Evolutionary conservation across 176 grass and related monocot genomes (phyloP).

Genomic region (Melocanna baccifera): DNA sequence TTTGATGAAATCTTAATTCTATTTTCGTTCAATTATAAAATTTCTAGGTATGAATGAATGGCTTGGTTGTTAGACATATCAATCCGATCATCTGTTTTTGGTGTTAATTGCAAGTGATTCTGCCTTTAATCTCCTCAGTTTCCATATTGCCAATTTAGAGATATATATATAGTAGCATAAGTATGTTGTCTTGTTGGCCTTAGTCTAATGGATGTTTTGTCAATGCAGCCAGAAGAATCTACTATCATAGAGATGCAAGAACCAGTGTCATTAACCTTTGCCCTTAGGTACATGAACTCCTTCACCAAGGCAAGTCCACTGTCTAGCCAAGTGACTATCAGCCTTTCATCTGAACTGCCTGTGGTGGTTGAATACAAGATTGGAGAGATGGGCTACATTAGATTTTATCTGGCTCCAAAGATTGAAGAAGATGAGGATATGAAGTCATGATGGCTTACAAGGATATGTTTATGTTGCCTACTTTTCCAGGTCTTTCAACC

Average conservation of each 20-base stretch:
- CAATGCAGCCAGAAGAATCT: constrained; percentile 64
- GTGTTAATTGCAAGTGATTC: neutral
- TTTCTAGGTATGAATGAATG: neutral
- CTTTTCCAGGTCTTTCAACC: neutral
- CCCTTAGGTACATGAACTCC: constrained; percentile 92
- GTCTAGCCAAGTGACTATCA: constrained; percentile 70
- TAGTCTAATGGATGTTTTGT: neutral
- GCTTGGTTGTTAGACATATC: neutral
- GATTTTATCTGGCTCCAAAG: constrained; percentile 84
- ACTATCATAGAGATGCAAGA: constrained; percentile 91
- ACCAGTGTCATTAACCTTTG: constrained; percentile 85
- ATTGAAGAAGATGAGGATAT: constrained; percentile 93
- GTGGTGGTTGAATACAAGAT: constrained; percentile 96
- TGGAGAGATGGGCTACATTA: constrained; percentile 84
- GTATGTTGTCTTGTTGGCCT: neutral
- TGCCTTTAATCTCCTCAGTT: neutral
- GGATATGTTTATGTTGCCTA: neutral
- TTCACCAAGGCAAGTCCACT: constrained; percentile 87
- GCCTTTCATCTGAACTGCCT: constrained; percentile 78
- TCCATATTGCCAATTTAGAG: neutral
- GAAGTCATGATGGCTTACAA: constrained; percentile 39
- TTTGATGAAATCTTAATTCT: neutral
- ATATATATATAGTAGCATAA: neutral
- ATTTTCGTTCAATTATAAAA: too few species aligned
- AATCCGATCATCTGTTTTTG: neutral